Conservation (phyloP, 2,329 filamentous ascomycete species). For the Aspergillus eucalypticola region DNA sequence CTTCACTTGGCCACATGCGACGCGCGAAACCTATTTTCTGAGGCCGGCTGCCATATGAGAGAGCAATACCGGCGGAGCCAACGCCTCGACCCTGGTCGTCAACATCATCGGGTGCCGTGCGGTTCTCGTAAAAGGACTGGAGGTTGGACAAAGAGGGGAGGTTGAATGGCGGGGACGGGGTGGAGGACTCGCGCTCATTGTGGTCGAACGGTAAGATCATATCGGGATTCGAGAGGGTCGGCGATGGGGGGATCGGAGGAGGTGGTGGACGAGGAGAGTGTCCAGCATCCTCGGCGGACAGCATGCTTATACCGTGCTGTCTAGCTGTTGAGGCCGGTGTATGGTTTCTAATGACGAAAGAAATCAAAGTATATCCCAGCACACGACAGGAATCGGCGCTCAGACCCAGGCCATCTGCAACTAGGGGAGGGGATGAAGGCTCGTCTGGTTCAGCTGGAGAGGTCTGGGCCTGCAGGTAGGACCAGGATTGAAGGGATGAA, state of each 20-base stretch:
- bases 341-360: no score
- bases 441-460: slow-evolving; percentile 3
- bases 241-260: slow-evolving; percentile 62
- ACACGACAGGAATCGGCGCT: slow-evolving; percentile 3
- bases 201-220: slow-evolving; percentile 85
- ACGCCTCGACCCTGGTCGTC: not conserved
- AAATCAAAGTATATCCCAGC: not conserved
- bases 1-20: slow-evolving; percentile 37
- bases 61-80: slow-evolving; percentile 6
- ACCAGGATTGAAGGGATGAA: slow-evolving; percentile 10
- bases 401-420: slow-evolving; percentile 14
- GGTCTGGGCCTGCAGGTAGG: slow-evolving; percentile 5
- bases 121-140: slow-evolving; percentile 35
- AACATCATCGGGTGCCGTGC: slow-evolving; percentile 15
- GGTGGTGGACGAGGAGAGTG: slow-evolving; percentile 16
- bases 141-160: slow-evolving; percentile 49
- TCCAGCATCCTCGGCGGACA: slow-evolving; percentile 19
- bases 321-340: slow-evolving; percentile 5
- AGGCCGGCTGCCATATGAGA: slow-evolving; percentile 15
- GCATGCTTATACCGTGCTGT: slow-evolving; percentile 6
- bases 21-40: slow-evolving; percentile 36
- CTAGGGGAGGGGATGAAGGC: not conserved
- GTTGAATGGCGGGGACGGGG: slow-evolving; percentile 55
- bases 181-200: slow-evolving; percentile 49
- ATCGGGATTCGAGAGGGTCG: slow-evolving; percentile 88